Conservation (phyloP, 805 yeast species). For the Debaryomyces maramus region DNA sequence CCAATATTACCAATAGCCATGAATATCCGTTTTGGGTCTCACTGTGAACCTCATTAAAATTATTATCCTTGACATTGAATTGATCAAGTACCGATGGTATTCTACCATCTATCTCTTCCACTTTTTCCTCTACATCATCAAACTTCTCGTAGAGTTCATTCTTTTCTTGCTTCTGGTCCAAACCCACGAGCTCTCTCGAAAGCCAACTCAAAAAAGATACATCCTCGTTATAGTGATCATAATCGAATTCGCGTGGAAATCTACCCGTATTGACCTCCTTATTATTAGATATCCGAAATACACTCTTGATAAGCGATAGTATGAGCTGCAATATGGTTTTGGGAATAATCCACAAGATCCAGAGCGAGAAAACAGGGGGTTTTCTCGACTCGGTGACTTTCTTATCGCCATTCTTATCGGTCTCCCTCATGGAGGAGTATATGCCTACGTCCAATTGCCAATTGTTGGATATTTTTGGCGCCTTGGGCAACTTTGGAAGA, state of each 20-base stretch:
- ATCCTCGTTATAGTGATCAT: slow-evolving; percentile 22
- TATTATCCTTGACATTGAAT: slow-evolving; percentile 13
- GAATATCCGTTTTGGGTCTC: slow-evolving; percentile 25
- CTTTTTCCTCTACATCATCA: not conserved
- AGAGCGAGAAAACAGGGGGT: slow-evolving; percentile 31
- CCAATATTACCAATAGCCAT: slow-evolving; percentile 36
- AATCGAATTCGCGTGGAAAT: slow-evolving; percentile 28
- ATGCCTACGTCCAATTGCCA: slow-evolving; percentile 48
- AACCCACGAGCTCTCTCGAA: not conserved
- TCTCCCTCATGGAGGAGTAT: slow-evolving; percentile 28
- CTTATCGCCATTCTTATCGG: not conserved
- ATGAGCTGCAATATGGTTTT: slow-evolving; percentile 45
- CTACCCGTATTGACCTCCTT: slow-evolving; percentile 13
- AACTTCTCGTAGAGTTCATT: not conserved
- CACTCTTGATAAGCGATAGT: slow-evolving; percentile 30
- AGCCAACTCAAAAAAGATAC: slow-evolving; percentile 11
- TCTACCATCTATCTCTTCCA: slow-evolving; percentile 1
- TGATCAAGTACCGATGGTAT: slow-evolving; percentile 3
- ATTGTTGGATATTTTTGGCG: slow-evolving; percentile 37
- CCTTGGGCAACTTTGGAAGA: slow-evolving; percentile 41
- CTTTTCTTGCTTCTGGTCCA: not conserved
- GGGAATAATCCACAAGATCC: slow-evolving; percentile 58
- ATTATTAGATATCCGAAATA: slow-evolving; percentile 18
- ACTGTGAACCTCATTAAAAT: slow-evolving; percentile 33
- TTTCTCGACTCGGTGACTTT: slow-evolving; percentile 1